phyloP scores from a whole-genome alignment of 495 filamentous ascomycete genomes.

The Podospora australis region DNA sequence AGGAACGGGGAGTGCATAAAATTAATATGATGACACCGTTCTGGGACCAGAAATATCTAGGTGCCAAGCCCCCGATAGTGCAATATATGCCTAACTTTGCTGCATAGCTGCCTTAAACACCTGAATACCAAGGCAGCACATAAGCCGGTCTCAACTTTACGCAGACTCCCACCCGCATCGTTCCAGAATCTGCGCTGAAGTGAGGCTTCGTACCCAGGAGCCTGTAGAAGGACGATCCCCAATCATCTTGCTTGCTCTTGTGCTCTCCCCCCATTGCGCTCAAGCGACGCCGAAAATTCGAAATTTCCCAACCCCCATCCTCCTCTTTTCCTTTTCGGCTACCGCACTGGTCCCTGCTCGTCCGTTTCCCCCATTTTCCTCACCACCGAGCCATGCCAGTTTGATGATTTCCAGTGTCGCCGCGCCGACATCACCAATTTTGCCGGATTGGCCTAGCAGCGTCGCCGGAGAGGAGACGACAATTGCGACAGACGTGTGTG shows the following conservation, averaged over 20 bases:
- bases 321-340: constrained; percentile 21
- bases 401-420: constrained; percentile 29
- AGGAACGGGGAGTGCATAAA: no score
- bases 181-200: constrained; percentile 27
- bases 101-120: constrained; percentile 25
- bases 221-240: constrained; percentile 26
- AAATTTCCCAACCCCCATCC: constrained; percentile 32
- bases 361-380: constrained; percentile 10
- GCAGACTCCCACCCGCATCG: constrained; percentile 15
- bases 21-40: no score
- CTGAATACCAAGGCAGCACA: constrained; percentile 18
- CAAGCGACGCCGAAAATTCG: constrained; percentile 34
- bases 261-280: constrained; percentile 26
- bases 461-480: constrained; percentile 23
- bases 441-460: constrained; percentile 26
- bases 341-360: constrained; percentile 24
- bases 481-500: no score
- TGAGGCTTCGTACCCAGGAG: constrained; percentile 9
- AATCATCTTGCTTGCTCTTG: constrained; percentile 27
- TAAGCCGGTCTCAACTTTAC: constrained; percentile 26
- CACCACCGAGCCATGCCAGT: constrained; percentile 30
- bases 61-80: constrained; percentile 23
- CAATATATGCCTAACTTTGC: constrained; percentile 20
- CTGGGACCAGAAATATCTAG: no score
- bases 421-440: constrained; percentile 25